Evolutionary conservation across 1,284 basidiomycete genomes (phyloP), one percentile per base, ranked within the genome.

Genomic region (Trametes hirsuta): DNA sequence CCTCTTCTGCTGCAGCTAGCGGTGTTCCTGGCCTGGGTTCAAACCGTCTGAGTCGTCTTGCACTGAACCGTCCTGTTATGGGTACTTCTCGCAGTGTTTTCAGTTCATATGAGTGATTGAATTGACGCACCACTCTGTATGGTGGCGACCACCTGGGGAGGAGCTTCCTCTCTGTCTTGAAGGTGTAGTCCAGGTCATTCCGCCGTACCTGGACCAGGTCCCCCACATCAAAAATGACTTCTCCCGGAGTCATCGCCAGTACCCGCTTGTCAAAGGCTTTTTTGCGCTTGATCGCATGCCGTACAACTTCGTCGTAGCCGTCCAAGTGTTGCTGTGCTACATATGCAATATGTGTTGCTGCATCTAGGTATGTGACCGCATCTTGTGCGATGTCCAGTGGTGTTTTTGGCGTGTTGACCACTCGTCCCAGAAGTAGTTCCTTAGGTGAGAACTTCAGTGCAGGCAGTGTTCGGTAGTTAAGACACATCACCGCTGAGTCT

Each of bases 311-410:
- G 1, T 62, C 58, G 50, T 72, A 73, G 1, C 70, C 72, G 51
- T 77, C 71, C 0, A 75, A 45, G 1, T 65, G 63, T 30, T 72
- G 70, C 50, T 77, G 75, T 0, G 65, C 65, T 0, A 65, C 65
- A 37, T 73, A 76, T 18, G 68, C 71, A 36, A 71, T 47, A 8
- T 76, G 72, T 0, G 61, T 22, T 1, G 42, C 21, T 4, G 68
- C 61, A 4, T 72, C 69, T 8, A 34, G 24, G 2, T 41, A 47
- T 5, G 54, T 47, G 6, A 59, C 39, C 1, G 47, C 42, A 6
- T 37, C 37, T 2, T 58, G 52, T 8, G 58, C 24, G 1, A 47
- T 11, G 2, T 24, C 52, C 0, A 69, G 1, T 4, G 59, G 47
- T 0, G 68, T 72, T 1, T 2, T 24, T 14, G 15, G 6, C 2